Evolutionary conservation across 2,329 filamentous ascomycete genomes (phyloP).

Genomic region (Fusarium nurragi): DNA sequence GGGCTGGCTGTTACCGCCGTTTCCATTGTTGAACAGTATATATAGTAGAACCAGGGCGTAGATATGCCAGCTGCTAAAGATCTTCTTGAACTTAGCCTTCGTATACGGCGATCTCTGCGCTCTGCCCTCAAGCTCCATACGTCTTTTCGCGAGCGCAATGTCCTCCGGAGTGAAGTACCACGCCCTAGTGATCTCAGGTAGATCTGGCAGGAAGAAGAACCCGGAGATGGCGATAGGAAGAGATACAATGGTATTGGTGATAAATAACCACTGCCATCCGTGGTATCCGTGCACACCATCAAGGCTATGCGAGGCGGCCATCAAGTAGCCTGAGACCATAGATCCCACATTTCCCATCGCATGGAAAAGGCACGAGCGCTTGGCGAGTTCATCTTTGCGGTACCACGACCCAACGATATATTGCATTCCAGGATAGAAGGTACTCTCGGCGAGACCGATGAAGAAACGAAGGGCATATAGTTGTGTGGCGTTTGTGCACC

Average conservation of each 20-base stretch:
- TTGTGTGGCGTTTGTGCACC: constrained; percentile 48
- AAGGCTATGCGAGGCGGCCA: constrained; percentile 53
- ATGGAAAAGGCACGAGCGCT: constrained; percentile 55
- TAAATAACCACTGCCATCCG: constrained; percentile 57
- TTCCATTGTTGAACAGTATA: constrained; percentile 71
- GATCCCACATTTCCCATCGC: constrained; percentile 45
- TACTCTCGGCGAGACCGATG: constrained; percentile 53
- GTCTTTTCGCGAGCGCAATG: constrained; percentile 42
- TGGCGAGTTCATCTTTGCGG: constrained; percentile 54
- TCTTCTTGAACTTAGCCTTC: constrained; percentile 64
- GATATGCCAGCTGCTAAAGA: constrained; percentile 72
- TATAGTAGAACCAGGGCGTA: constrained; percentile 68
- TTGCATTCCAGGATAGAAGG: constrained; percentile 53
- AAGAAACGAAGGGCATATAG: constrained; percentile 56
- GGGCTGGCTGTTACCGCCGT: constrained; percentile 59
- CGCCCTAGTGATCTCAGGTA: constrained; percentile 41
- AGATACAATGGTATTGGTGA: constrained; percentile 51
- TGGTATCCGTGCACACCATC: constrained; percentile 56
- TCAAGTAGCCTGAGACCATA: constrained; percentile 48
- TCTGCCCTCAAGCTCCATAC: constrained; percentile 55
- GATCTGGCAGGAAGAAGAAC: constrained; percentile 46
- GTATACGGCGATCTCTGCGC: constrained; percentile 54
- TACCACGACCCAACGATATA: constrained; percentile 58
- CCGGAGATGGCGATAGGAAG: constrained; percentile 48
- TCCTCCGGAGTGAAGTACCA: constrained; percentile 46